Percentiles rank a stretch among this genome's conserved stretches.
phyloP scores from a whole-genome alignment of 2,329 filamentous ascomycete species.

The Geoglossum cookeanum region DNA sequence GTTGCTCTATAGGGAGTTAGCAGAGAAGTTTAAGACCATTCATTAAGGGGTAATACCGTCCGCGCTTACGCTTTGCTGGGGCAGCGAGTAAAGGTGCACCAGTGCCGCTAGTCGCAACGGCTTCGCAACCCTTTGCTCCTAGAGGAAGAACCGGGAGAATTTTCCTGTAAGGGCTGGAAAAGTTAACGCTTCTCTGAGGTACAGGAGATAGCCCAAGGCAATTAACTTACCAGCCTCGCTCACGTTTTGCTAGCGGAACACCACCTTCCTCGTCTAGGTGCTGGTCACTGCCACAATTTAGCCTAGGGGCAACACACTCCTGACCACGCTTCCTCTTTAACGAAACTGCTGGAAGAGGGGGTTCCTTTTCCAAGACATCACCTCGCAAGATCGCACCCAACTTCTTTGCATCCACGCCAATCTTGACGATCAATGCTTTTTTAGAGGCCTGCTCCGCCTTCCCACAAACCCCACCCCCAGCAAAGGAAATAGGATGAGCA shows the following conservation, averaged over 20 bases:
- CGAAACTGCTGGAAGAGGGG: neutral
- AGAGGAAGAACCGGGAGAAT: neutral
- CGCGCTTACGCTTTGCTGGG: neutral
- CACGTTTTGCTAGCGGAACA: neutral
- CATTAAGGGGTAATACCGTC: neutral
- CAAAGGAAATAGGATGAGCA: too few species aligned
- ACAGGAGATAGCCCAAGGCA: neutral
- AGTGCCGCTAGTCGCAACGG: neutral
- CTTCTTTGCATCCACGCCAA: too few species aligned
- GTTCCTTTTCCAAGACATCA: too few species aligned
- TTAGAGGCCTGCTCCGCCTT: too few species aligned
- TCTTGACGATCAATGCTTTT: too few species aligned
- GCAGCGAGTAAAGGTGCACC: neutral
- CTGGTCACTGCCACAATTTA: neutral
- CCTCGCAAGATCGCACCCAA: too few species aligned
- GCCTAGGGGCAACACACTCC: neutral
- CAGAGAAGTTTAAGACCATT: neutral
- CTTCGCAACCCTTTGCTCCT: neutral
- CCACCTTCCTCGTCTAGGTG: neutral
- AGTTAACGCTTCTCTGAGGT: neutral
- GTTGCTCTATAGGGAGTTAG: neutral
- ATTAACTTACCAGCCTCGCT: neutral
- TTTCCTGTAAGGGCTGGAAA: neutral
- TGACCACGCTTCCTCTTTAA: neutral
- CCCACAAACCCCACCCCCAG: too few species aligned